Evolutionary conservation across 768 basidiomycete species (phyloP).

Genomic region (Mycena belliarum): DNA sequence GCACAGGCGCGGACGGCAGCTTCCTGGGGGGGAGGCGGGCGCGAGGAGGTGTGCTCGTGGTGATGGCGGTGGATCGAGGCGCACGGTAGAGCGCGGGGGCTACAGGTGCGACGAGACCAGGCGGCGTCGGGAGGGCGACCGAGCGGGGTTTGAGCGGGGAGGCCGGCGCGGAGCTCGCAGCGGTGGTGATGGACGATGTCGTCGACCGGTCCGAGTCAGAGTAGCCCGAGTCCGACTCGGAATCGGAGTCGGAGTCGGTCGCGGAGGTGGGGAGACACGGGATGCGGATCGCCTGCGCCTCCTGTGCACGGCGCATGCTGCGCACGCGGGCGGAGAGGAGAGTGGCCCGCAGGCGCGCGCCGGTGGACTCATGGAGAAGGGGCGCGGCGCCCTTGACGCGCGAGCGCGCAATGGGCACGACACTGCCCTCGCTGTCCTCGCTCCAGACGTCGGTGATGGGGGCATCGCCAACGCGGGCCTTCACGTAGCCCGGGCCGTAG

Average conservation of each 20-base stretch:
- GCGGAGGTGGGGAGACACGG: not conserved
- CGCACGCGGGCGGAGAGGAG: constrained; percentile 17
- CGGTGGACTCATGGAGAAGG: constrained; percentile 15
- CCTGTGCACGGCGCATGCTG: constrained; percentile 1
- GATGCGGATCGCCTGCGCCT: constrained; percentile 3
- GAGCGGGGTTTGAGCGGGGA: not conserved
- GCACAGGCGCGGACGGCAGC: too few relatives aligned
- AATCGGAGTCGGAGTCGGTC: not conserved
- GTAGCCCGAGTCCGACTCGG: not conserved
- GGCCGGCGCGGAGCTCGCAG: constrained; percentile 9
- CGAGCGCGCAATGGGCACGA: not conserved
- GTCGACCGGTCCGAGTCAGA: constrained; percentile 4
- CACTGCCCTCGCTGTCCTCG: too few relatives aligned
- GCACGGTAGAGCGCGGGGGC: too few relatives aligned
- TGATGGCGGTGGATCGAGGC: too few relatives aligned
- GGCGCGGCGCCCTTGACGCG: not conserved
- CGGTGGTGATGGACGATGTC: constrained; percentile 11
- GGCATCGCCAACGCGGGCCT: too few relatives aligned
- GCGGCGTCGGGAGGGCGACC: not conserved
- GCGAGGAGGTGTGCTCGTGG: too few relatives aligned
- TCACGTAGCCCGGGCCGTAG: too few relatives aligned
- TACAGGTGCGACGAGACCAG: too few relatives aligned
- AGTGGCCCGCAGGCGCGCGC: constrained; percentile 12
- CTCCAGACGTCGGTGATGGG: too few relatives aligned
- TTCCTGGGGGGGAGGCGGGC: too few relatives aligned